Evolutionary conservation across 1,284 basidiomycete genomes (phyloP).

Genomic region (Tranzscheliella williamsii): DNA sequence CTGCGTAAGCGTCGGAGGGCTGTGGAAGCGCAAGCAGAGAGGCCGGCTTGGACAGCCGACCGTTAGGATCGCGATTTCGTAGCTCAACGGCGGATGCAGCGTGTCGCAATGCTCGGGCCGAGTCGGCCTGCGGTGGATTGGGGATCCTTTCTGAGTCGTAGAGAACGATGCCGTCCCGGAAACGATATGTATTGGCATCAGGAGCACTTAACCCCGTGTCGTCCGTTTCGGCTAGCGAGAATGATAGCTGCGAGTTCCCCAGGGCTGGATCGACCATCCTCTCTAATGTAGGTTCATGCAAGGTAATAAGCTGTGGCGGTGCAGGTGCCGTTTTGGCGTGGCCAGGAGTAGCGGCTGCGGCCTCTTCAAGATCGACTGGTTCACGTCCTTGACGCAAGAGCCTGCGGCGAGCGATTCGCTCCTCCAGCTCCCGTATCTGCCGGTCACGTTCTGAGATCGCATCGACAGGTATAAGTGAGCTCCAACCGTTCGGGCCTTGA

Average conservation of each 20-base stretch:
- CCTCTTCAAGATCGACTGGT: too few species aligned
- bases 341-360: slow-evolving; percentile 1
- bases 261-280: slow-evolving; percentile 1
- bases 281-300: slow-evolving; percentile 34
- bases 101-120: slow-evolving; percentile 15
- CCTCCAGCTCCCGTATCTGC: slow-evolving; percentile 32
- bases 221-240: neutral
- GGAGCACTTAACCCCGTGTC: neutral
- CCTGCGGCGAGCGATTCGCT: slow-evolving; percentile 16
- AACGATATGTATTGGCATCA: slow-evolving; percentile 17
- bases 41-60: neutral
- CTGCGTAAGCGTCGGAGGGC: neutral
- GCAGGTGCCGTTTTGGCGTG: neutral
- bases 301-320: slow-evolving; percentile 27
- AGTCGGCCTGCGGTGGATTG: slow-evolving; percentile 11
- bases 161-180: slow-evolving; percentile 37
- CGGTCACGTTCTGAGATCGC: slow-evolving; percentile 22
- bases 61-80: slow-evolving; percentile 7
- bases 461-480: slow-evolving; percentile 9
- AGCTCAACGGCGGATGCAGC: slow-evolving; percentile 30
- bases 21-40: slow-evolving; percentile 23
- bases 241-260: too few species aligned
- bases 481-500: neutral
- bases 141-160: slow-evolving; percentile 37
- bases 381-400: neutral